phyloP scores from a whole-genome alignment of 257 asterid species.

The Salvia miltiorrhiza region DNA sequence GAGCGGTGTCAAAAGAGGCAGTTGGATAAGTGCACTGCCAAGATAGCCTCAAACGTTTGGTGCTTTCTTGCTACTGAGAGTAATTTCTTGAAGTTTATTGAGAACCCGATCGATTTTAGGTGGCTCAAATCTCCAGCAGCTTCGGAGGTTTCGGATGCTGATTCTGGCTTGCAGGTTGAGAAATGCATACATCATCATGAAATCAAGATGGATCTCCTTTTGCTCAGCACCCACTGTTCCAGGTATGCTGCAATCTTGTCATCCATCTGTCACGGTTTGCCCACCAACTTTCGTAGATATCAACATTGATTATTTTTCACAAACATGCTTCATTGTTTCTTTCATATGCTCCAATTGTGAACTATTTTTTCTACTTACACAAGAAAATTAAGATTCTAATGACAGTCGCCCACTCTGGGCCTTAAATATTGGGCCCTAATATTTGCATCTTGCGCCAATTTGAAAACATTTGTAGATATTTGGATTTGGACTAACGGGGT shows the following conservation, averaged over 20 bases:
- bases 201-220: constrained; percentile 26
- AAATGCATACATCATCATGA: not conserved
- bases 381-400: too few species aligned
- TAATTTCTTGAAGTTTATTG: constrained; percentile 36
- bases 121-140: constrained; percentile 28
- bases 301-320: too few species aligned
- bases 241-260: constrained; percentile 50
- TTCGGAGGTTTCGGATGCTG: not conserved
- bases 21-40: constrained; percentile 34
- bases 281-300: too few species aligned
- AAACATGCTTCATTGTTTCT: too few species aligned
- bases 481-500: too few species aligned
- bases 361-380: too few species aligned
- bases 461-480: too few species aligned
- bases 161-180: constrained; percentile 6
- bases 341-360: too few species aligned
- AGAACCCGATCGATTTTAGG: constrained; percentile 41
- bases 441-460: too few species aligned
- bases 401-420: too few species aligned
- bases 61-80: constrained; percentile 33
- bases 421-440: too few species aligned
- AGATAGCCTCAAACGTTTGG: constrained; percentile 44
- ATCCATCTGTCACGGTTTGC: constrained; percentile 39
- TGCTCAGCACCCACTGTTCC: constrained; percentile 49
- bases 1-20: constrained; percentile 13